Conservation (phyloP, 108 stramenopile genomes). For the Stephanodiscus triporus region DNA sequence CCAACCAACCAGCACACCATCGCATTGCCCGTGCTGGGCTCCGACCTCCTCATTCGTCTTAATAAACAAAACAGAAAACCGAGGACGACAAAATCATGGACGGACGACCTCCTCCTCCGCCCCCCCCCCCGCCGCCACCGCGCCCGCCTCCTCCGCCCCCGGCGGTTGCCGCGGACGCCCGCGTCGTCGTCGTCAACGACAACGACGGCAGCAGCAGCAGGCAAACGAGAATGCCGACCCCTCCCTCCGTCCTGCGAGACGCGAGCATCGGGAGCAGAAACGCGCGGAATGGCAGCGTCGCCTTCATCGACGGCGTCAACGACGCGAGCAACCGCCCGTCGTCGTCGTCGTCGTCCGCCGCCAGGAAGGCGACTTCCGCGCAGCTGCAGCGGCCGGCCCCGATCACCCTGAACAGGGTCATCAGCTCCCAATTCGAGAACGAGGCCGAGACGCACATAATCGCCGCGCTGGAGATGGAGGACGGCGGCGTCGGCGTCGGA, state of each 20-base stretch:
- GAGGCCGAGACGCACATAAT: slow-evolving; percentile 45
- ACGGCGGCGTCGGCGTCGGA: slow-evolving; percentile 20
- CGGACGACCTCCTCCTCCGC: background rate
- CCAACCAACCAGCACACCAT: no score
- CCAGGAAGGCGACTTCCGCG: background rate
- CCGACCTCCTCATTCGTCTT: no score
- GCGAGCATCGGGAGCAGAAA: background rate
- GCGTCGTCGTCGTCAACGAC: background rate
- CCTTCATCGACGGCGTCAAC: background rate
- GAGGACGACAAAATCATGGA: no score
- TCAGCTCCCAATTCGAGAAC: slow-evolving; percentile 40
- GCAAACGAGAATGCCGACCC: background rate
- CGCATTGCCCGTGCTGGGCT: no score
- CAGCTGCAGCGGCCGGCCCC: background rate
- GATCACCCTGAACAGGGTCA: slow-evolving; percentile 24
- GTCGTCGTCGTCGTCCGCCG: background rate
- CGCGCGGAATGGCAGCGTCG: background rate
- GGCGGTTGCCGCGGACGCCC: background rate
- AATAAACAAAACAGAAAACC: no score
- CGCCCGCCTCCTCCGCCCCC: background rate
- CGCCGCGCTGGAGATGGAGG: slow-evolving; percentile 39
- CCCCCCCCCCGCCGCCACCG: background rate
- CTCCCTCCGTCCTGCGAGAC: background rate
- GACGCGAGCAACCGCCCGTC: background rate
- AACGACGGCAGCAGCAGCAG: background rate